Evolutionary conservation across 192 early-diverging fungal genomes (phyloP).

Genomic region (Coemansia umbellata): DNA sequence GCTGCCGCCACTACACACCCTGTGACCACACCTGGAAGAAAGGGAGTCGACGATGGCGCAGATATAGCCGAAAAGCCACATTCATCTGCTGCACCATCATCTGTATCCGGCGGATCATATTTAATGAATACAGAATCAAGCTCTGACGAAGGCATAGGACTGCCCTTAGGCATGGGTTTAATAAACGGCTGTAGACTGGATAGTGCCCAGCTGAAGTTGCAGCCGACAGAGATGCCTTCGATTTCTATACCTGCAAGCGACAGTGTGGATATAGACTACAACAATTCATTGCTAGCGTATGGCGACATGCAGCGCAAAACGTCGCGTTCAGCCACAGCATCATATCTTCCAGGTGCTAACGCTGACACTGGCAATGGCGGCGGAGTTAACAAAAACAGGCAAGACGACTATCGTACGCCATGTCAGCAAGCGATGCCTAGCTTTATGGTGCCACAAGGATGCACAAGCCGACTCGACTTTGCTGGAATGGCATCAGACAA

Average conservation of each 20-base stretch:
- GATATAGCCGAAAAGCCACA: background rate
- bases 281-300: conserved; percentile 6
- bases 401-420: background rate
- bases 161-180: background rate
- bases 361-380: background rate
- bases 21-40: no score
- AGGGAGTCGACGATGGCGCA: no score
- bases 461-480: conserved; percentile 22
- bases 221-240: background rate
- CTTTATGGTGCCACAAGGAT: background rate
- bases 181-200: background rate
- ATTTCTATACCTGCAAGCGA: conserved; percentile 11
- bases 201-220: background rate
- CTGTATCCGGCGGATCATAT: no score
- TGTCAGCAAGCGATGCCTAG: background rate
- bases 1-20: no score
- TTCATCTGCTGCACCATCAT: background rate
- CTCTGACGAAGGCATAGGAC: background rate
- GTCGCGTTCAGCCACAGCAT: conserved; percentile 8
- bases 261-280: background rate
- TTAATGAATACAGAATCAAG: background rate
- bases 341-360: conserved; percentile 5
- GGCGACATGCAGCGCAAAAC: conserved; percentile 4
- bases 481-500: conserved; percentile 33
- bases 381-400: background rate